Percentiles rank a stretch among this genome's conserved stretches.
phyloP scores from a whole-genome alignment of 164 flowering plant genomes.

The Tetracentron sinense region DNA sequence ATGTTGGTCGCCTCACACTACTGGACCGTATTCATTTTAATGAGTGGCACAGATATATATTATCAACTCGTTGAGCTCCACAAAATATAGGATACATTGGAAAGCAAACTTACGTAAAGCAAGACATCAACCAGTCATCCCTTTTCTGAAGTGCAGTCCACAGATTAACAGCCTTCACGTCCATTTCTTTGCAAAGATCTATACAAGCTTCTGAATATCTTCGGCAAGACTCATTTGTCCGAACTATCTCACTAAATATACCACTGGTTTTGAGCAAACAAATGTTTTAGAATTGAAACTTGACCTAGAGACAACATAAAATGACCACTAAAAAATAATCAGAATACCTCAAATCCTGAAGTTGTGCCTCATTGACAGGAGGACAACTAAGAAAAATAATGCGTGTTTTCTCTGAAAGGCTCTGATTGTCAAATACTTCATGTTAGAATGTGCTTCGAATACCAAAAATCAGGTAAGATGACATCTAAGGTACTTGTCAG shows the following conservation, averaged over 20 bases:
- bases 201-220: constrained; percentile 82
- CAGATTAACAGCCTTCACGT: constrained; percentile 68
- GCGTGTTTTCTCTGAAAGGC: constrained; percentile 57
- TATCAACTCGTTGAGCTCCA: not conserved
- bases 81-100: not conserved
- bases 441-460: constrained; percentile 11
- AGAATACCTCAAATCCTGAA: constrained; percentile 56
- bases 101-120: constrained; percentile 71
- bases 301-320: not conserved
- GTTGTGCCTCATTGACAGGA: constrained; percentile 54
- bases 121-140: constrained; percentile 61
- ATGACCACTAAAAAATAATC: constrained; percentile 3
- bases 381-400: constrained; percentile 34
- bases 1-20: too few relatives aligned
- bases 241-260: constrained; percentile 43
- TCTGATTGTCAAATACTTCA: constrained; percentile 38
- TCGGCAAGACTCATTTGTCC: constrained; percentile 73
- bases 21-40: too few relatives aligned
- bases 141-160: constrained; percentile 65
- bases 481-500: not conserved
- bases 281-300: not conserved
- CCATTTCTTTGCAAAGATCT: constrained; percentile 65
- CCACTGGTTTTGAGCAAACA: constrained; percentile 31
- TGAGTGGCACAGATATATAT: too few relatives aligned
- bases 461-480: not conserved